Conservation (phyloP, 2,329 filamentous ascomycete species). For the Pyrenophora seminiperda region DNA sequence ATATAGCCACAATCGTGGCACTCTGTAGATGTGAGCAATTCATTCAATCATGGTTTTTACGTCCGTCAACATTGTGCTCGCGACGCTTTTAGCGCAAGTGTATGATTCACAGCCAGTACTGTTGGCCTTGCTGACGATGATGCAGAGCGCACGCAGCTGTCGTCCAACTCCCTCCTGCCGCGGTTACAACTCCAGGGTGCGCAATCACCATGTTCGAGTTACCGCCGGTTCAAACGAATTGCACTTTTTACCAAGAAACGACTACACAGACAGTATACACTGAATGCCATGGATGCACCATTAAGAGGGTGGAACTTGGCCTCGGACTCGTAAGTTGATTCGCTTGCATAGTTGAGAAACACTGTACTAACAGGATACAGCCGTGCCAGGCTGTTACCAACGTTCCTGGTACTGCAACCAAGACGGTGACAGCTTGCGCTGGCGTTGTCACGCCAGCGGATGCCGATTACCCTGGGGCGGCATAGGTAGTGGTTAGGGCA, state of each 20-base stretch:
- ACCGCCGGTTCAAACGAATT: constrained; percentile 26
- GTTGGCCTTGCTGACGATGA: not conserved
- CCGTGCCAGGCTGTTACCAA: constrained; percentile 26
- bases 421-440: constrained; percentile 20
- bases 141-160: not conserved
- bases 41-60: not conserved
- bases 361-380: constrained; percentile 16
- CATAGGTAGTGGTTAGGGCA: not conserved
- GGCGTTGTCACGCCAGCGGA: not conserved
- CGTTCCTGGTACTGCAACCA: constrained; percentile 18
- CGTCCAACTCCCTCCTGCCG: not conserved
- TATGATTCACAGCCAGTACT: not conserved
- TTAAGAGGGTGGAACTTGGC: constrained; percentile 26
- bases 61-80: not conserved
- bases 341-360: not conserved
- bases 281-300: constrained; percentile 34
- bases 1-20: no score
- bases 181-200: constrained; percentile 19
- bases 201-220: constrained; percentile 19
- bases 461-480: no score
- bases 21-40: no score
- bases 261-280: constrained; percentile 32
- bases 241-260: constrained; percentile 33
- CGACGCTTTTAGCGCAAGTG: constrained; percentile 2
- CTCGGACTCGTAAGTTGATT: constrained; percentile 31